phyloP scores from a whole-genome alignment of 805 yeast species.

The Scheffersomyces spartinae region DNA sequence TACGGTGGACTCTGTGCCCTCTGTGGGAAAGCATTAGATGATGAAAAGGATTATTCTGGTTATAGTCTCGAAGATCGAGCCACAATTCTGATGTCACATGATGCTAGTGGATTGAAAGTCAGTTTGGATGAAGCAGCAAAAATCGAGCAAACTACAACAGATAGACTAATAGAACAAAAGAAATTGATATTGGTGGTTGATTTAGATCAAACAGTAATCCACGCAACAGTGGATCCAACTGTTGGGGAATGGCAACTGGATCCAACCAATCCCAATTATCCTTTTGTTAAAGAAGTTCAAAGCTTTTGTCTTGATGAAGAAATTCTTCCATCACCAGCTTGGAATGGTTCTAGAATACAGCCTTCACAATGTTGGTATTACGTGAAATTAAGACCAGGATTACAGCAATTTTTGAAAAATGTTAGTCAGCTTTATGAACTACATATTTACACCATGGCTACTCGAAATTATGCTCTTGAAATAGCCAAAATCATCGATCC shows the following conservation, averaged over 20 bases:
- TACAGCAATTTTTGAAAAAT: conserved; percentile 56
- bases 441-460: conserved; percentile 98
- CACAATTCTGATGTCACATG: conserved; percentile 82
- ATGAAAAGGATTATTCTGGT: conserved; percentile 64
- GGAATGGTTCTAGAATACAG: conserved; percentile 49
- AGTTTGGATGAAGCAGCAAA: conserved; percentile 78
- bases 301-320: conserved; percentile 74
- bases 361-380: conserved; percentile 73
- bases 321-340: conserved; percentile 42
- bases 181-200: conserved; percentile 89
- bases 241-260: conserved; percentile 95
- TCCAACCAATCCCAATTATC: conserved; percentile 73
- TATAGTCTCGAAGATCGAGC: conserved; percentile 62
- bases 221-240: conserved; percentile 95
- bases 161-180: conserved; percentile 44
- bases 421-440: conserved; percentile 65
- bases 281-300: conserved; percentile 71
- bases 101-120: conserved; percentile 71
- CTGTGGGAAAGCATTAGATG: conserved; percentile 72
- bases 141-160: conserved; percentile 59
- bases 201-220: conserved; percentile 93
- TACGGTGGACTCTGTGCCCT: conserved; percentile 91
- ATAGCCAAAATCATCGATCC: conserved; percentile 92
- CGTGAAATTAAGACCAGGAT: conserved; percentile 85
- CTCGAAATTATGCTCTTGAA: conserved; percentile 82